Conservation (phyloP, 1,284 basidiomycete genomes). For the Marasmius tenuissimus region DNA sequence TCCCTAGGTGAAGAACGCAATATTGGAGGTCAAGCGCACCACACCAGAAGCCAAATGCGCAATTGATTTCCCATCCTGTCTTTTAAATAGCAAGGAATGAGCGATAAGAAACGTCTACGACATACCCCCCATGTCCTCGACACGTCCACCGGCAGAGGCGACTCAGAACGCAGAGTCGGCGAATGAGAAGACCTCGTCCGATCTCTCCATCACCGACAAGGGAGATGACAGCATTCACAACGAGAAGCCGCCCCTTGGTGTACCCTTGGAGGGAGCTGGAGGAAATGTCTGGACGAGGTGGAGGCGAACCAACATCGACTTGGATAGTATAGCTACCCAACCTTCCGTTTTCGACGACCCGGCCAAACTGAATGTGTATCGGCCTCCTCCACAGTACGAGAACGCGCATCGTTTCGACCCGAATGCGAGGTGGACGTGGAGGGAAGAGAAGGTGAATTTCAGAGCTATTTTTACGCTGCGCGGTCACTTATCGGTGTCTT, state of each 20-base stretch:
- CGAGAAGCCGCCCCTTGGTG: constrained; percentile 30
- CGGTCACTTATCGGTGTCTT: constrained; percentile 2
- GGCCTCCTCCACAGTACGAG: constrained; percentile 57
- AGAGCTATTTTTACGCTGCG: neutral
- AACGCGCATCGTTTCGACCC: constrained; percentile 68
- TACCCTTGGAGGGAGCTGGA: constrained; percentile 20
- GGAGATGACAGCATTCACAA: constrained; percentile 14
- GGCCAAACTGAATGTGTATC: constrained; percentile 47
- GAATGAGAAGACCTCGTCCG: neutral
- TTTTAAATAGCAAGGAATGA: neutral
- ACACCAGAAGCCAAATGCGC: constrained; percentile 5
- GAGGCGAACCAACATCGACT: constrained; percentile 26
- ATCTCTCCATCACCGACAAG: constrained; percentile 19
- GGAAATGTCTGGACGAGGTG: constrained; percentile 25
- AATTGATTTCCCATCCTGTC: constrained; percentile 2
- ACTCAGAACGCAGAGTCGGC: constrained; percentile 5
- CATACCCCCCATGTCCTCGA: neutral
- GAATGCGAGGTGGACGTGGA: constrained; percentile 68
- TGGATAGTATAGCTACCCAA: constrained; percentile 56
- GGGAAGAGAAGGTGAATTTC: constrained; percentile 55
- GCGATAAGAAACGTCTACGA: neutral
- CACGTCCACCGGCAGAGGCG: constrained; percentile 21
- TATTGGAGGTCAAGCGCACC: neutral
- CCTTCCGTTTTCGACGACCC: constrained; percentile 64
- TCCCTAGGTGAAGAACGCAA: constrained; percentile 9